Base-by-base conservation (phyloP, 2,329 filamentous ascomycete genomes). In the Orbilia quercus region DNA sequence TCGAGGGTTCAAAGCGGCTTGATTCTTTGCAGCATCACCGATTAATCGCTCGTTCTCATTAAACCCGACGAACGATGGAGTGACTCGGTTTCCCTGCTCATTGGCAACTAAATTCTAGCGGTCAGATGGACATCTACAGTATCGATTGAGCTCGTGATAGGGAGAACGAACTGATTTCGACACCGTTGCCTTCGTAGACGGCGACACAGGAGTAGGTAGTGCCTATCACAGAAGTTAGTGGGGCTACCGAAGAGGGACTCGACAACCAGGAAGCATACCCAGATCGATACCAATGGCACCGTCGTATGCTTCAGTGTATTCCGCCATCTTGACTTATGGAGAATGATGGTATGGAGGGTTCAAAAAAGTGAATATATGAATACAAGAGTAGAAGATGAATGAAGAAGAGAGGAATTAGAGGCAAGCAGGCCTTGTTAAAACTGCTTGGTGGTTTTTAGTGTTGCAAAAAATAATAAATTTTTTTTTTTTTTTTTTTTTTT, bases 241-340 rank as follows among this genome's bases (percentile, higher is more conserved):
- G 57, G 64, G 58, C 53, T 40, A 18, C 57, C 42, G n/a, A 63
- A 11, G 78, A 72, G 74, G 71, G 64, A 67, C 53, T 42, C 60
- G 75, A 75, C 42, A n/a, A 64, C 16, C 20, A 38, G 11, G 34
- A 47, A 25, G 16, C 66, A 62, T 63, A 75, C 94, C 95, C 86
- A 99, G 88, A 90, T 99, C 95, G 86, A 99, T 99, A 89, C 95
- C 95, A 86, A 98, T 92, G 89, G 95, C 95, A 91, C 95, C 95
- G 83, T 99, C 95, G 84, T 98, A 99, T 81, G 96, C 89, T 89
- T 97, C 94, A 84, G 96, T 92, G 83, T 31, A 31, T 31, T 31
- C 28, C 28, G 91, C 89, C 94, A 97, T 97, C 82, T 85, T 91
- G 63, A 69, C 66, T 51, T 63, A 44, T 75, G 50, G n/a, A 74